Conservation (phyloP, 805 yeast species). For the Vanderwaltozyma verrucispora region DNA sequence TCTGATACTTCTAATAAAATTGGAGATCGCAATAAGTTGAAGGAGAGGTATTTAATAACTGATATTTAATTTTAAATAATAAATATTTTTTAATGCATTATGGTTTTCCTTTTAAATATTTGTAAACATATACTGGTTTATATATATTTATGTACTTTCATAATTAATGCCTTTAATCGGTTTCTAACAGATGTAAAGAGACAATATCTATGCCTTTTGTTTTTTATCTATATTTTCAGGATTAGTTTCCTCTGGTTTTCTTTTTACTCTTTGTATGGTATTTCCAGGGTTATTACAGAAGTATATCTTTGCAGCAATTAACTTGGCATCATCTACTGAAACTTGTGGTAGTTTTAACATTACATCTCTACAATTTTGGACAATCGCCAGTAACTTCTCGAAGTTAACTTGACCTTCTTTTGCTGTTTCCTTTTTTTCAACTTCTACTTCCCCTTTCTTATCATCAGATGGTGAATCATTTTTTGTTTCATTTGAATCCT, state of each 20-base stretch:
- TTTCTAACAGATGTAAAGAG: too few relatives aligned
- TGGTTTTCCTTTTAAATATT: too few relatives aligned
- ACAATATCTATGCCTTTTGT: slow-evolving; percentile 6
- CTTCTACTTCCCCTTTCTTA: slow-evolving; percentile 8
- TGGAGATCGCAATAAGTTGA: too few relatives aligned
- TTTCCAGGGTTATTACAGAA: slow-evolving; percentile 51
- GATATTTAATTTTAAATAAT: too few relatives aligned
- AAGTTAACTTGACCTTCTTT: slow-evolving; percentile 19
- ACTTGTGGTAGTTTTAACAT: slow-evolving; percentile 38
- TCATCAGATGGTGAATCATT: slow-evolving; percentile 7
- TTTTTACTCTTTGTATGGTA: slow-evolving; percentile 42
- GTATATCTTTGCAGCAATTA: slow-evolving; percentile 53
- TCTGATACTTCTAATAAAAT: too few relatives aligned
- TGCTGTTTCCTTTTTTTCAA: slow-evolving; percentile 1
- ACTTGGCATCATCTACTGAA: slow-evolving; percentile 49
- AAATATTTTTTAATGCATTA: too few relatives aligned
- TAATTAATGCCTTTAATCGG: too few relatives aligned
- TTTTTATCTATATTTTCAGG: slow-evolving; percentile 7
- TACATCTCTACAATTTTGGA: slow-evolving; percentile 38
- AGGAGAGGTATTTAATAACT: too few relatives aligned
- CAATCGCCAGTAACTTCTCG: slow-evolving; percentile 35
- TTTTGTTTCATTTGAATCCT: background rate
- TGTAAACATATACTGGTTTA: too few relatives aligned
- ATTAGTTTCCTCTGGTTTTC: slow-evolving; percentile 26
- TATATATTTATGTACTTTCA: too few relatives aligned